phyloP scores from a whole-genome alignment of 345 rosid genomes.

The Aquilaria malaccensis region DNA sequence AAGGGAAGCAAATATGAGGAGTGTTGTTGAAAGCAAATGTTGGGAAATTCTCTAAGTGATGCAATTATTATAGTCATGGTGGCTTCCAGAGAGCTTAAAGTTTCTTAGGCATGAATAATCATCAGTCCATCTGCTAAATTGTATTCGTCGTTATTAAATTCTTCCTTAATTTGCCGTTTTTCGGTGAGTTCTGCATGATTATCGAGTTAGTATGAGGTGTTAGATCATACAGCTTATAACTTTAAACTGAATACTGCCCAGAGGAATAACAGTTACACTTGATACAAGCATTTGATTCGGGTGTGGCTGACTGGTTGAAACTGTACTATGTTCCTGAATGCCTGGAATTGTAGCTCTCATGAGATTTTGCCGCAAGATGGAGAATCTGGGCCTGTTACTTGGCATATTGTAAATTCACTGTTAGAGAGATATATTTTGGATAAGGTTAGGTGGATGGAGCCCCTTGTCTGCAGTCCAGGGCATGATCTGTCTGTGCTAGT shows the following conservation, averaged over 20 bases:
- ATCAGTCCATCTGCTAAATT: background rate
- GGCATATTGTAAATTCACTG: constrained; percentile 49
- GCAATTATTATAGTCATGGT: constrained; percentile 50
- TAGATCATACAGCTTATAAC: background rate
- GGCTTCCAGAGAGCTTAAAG: constrained; percentile 45
- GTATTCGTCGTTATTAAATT: background rate
- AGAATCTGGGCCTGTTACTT: constrained; percentile 13
- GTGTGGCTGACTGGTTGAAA: constrained; percentile 65
- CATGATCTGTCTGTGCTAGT: constrained; percentile 48
- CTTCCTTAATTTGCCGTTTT: background rate
- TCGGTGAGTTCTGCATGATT: background rate
- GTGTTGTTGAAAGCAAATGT: constrained; percentile 50
- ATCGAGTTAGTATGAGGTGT: background rate
- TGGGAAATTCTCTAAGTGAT: constrained; percentile 65
- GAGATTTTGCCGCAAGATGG: constrained; percentile 30
- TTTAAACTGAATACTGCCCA: background rate
- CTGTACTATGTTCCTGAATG: constrained; percentile 73
- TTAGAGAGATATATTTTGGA: constrained; percentile 47
- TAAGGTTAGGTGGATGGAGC: constrained; percentile 37
- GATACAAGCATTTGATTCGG: constrained; percentile 62
- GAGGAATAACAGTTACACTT: constrained; percentile 10
- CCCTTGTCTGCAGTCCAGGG: constrained; percentile 35
- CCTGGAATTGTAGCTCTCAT: constrained; percentile 65
- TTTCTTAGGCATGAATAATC: constrained; percentile 42
- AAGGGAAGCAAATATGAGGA: constrained; percentile 50